Conservation (phyloP, 805 yeast genomes). For the Scheffersomyces lignosus region DNA sequence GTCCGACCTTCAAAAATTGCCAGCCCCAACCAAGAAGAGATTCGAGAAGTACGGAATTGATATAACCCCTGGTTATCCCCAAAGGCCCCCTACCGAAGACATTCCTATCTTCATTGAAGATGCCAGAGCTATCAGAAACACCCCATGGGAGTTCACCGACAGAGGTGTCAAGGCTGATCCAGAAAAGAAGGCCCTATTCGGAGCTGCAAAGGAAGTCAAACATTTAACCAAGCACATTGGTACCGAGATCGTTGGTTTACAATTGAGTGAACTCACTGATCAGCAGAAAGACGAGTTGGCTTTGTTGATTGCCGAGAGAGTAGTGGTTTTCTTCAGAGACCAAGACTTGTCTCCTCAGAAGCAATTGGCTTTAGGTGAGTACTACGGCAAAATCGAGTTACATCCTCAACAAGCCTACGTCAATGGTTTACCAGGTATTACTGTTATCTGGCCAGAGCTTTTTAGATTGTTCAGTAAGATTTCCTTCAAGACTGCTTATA, state of each 20-base stretch:
- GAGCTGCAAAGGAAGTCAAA: constrained; percentile 29
- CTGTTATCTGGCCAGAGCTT: constrained; percentile 42
- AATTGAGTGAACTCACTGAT: constrained; percentile 25
- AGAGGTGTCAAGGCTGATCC: constrained; percentile 31
- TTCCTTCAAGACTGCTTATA: background rate
- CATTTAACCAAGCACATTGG: constrained; percentile 26
- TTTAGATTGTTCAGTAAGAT: background rate
- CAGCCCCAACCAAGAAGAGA: constrained; percentile 21
- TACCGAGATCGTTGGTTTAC: constrained; percentile 32
- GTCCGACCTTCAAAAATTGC: constrained; percentile 19
- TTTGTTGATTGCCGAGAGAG: constrained; percentile 27
- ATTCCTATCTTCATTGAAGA: constrained; percentile 32
- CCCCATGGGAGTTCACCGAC: constrained; percentile 23
- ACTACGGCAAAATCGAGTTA: constrained; percentile 30
- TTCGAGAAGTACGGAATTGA: constrained; percentile 25
- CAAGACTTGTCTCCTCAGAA: constrained; percentile 33
- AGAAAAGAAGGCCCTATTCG: constrained; percentile 29
- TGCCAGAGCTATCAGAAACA: constrained; percentile 23
- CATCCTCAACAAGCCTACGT: constrained; percentile 29
- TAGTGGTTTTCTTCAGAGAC: constrained; percentile 31
- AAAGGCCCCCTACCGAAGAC: constrained; percentile 16
- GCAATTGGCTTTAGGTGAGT: constrained; percentile 27
- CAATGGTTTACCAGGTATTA: constrained; percentile 27
- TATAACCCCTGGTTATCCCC: constrained; percentile 27
- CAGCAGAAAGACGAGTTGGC: constrained; percentile 31